Evolutionary conservation across 495 filamentous ascomycete genomes (phyloP).

Genomic region (Ramalina peruviana): DNA sequence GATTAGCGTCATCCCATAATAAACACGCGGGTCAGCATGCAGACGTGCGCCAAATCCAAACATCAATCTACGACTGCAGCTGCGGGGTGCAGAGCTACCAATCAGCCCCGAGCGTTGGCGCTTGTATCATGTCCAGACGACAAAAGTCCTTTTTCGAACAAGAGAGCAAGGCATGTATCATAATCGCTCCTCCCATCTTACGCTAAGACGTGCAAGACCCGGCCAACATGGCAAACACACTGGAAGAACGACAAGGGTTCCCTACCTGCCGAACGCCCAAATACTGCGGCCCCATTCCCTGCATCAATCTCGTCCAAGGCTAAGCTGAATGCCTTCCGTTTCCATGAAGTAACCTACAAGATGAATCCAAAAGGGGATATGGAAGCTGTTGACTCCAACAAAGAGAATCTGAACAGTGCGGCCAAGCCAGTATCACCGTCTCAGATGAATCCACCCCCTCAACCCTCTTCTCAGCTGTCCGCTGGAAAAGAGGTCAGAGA

Average conservation of each 20-base stretch:
- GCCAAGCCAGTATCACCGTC: slow-evolving; percentile 27
- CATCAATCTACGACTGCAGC: neutral
- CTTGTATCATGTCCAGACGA: slow-evolving; percentile 22
- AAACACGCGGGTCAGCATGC: neutral
- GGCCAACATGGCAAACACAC: slow-evolving; percentile 7
- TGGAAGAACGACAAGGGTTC: neutral
- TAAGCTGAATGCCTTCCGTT: slow-evolving; percentile 47
- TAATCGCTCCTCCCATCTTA: neutral
- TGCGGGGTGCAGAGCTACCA: slow-evolving; percentile 1
- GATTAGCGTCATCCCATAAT: neutral
- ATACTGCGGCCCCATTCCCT: slow-evolving; percentile 7
- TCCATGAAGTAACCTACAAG: slow-evolving; percentile 19
- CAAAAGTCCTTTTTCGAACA: slow-evolving; percentile 35
- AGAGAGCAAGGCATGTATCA: slow-evolving; percentile 8
- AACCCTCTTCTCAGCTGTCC: slow-evolving; percentile 17
- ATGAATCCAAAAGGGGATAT: slow-evolving; percentile 5
- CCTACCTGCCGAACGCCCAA: neutral
- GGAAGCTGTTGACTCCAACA: slow-evolving; percentile 14
- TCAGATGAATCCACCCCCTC: slow-evolving; percentile 17
- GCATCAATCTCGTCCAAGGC: slow-evolving; percentile 38
- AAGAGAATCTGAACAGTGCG: slow-evolving; percentile 20
- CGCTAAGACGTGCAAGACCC: slow-evolving; percentile 1
- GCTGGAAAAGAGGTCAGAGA: slow-evolving; percentile 28
- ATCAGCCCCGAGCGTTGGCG: neutral
- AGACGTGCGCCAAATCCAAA: slow-evolving; percentile 4